Evolutionary conservation across 345 rosid species (phyloP), one percentile per base, ranked within the genome.

Genomic region (Atalantia buxifolia): DNA sequence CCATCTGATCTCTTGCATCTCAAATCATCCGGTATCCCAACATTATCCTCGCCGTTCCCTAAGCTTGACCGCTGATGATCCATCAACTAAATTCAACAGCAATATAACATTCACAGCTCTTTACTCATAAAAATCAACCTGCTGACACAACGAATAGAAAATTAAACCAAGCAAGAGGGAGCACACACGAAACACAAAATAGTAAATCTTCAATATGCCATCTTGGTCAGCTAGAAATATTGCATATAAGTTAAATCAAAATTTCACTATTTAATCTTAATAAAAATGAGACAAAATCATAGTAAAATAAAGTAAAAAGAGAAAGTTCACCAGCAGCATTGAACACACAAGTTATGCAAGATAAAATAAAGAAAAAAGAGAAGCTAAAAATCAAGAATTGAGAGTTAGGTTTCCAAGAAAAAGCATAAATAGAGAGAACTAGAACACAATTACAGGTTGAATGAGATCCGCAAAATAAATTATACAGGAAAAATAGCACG

Each of bases 1-100:
- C 99, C 98, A 76, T 96, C 98, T 0, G 98, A 96, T 84, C 98
- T 94, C 91, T 96, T 96, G 85, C 99, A 96, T 40, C 98, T 94
- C 86, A 90, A 77, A 83, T 94, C 99, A 80, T 94, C 99, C 0
- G 98, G 98, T 79, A 90, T 86, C 77, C 92, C 95, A 66, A 77
- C 85, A 79, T 82, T 87, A 19, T 92, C 98, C 75, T 92, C 98
- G 1, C 89, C 91, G 64, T 85, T 92, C 21, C 85, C 94, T 1
- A 86, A 84, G 68, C 74, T 81, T 38, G 92, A 87, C 81, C 91
- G 85, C n/a, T 80, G 87, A 66, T 85, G 86, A 77, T 91, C 95
- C 83, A 86, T 90, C 36, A 82, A 75, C 71, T 33, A 53, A 38
- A 31, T 77, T 71, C 79, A 61, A 31, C 40, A 72, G 73, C 25